Evolutionary conservation across 2,329 filamentous ascomycete species (phyloP), one percentile per base, ranked within the genome.

Genomic region (Ceratocystiopsis brevicomis): DNA sequence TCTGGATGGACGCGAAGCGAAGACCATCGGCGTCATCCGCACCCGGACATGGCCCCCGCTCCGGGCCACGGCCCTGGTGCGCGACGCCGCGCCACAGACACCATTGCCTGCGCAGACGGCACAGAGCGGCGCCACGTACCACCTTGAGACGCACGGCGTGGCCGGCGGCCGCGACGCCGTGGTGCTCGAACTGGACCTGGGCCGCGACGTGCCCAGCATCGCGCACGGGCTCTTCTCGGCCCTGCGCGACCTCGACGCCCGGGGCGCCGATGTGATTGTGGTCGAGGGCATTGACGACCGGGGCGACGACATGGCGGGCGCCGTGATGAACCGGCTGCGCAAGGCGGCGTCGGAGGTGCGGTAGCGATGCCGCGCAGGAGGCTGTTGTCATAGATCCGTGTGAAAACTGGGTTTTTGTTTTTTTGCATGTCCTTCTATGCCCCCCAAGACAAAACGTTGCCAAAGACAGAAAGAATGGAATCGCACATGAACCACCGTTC

Each of bases 181-280:
- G 43, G 52, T 76, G 11, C 69, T 84, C 53, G 82, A 92, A 53
- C 74, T 92, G 39, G 63, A 75, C 46, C 66, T 98, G 14, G 87
- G 88, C 1, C 62, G 61, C 15, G 72, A 81, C 38, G 77, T 76
- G 0, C 72, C 73, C 50, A 72, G 73, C 32, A 86, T 98, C 52
- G 88, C 90, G 1, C 76, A 87, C 52, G 82, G 83, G 0, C 65
- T 98, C 14, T 98, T 98, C 57, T 83, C 84, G 13, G 83, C 85
- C 2, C 64, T 98, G 43, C 70, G 90, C 43, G 82, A 87, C 51
- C 69, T 98, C 49, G 90, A 98, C 58, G 73, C 78, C 53, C 68
- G 76, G 48, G 73, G 76, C 30, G 85, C 85, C 4, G 78, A 90
- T 55, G 68, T 81, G 17, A 95, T 98, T 42, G 82, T 87, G 52